Conservation (phyloP, 805 yeast genomes). For the Metschnikowia borealis region DNA sequence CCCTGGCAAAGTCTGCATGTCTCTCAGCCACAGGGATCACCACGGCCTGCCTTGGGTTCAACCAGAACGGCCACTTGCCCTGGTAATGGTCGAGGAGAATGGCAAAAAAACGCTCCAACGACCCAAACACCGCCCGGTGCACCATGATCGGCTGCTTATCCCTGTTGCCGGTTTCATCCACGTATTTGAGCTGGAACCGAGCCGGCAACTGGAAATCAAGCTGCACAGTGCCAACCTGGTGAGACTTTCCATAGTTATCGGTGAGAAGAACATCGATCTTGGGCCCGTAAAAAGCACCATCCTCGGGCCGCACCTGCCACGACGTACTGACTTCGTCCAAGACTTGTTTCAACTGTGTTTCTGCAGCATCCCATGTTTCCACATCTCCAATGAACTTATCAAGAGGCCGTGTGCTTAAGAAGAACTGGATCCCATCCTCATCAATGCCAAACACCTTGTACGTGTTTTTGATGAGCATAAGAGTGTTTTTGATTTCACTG, state of each 20-base stretch:
- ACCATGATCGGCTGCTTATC: constrained; percentile 82
- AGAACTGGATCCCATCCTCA: constrained; percentile 50
- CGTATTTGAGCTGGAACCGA: constrained; percentile 71
- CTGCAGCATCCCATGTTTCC: constrained; percentile 82
- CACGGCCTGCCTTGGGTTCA: constrained; percentile 86
- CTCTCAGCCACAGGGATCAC: constrained; percentile 73
- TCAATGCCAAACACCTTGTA: constrained; percentile 64
- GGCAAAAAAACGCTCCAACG: constrained; percentile 89
- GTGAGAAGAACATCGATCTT: constrained; percentile 82
- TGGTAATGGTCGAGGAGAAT: constrained; percentile 82
- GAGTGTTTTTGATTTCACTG: constrained; percentile 65
- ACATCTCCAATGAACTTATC: constrained; percentile 73
- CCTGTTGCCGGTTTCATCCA: constrained; percentile 45
- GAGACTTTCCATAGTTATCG: constrained; percentile 76
- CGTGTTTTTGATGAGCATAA: constrained; percentile 69
- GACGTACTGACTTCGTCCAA: constrained; percentile 48
- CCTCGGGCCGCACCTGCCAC: constrained; percentile 84
- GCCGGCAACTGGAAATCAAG: constrained; percentile 92
- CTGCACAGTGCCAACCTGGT: constrained; percentile 94
- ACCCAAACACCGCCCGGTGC: constrained; percentile 94
- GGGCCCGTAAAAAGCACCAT: constrained; percentile 97
- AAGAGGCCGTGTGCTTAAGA: constrained; percentile 79
- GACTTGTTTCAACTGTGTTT: constrained; percentile 55
- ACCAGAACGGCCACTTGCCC: constrained; percentile 98
- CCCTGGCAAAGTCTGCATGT: constrained; percentile 53